A percentile compares a stretch with the other conserved stretches of the same genome.
These are phyloP conservation scores for Pholiota adiposa DNA, from an alignment of 1,284 basidiomycete species.

Conservation along the genomic window DNA sequence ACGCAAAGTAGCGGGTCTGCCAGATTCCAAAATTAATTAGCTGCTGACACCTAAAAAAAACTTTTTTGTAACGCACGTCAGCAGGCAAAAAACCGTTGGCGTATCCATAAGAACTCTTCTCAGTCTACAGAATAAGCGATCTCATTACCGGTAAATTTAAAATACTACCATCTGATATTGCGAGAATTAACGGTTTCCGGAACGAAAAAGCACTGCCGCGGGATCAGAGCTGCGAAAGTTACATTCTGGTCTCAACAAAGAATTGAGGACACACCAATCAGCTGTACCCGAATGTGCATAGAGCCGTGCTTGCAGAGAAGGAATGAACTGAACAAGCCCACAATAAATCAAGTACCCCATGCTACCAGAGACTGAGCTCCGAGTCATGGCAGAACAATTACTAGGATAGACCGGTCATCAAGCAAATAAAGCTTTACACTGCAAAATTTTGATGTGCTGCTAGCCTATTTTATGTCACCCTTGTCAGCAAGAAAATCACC, in stretches of 20 bases:
- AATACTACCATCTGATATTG: neutral
- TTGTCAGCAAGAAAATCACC: neutral
- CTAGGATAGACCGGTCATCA: neutral
- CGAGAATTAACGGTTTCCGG: neutral
- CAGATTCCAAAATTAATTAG: no score
- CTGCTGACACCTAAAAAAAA: no score
- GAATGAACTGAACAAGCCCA: neutral
- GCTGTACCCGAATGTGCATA: neutral
- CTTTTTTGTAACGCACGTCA: no score
- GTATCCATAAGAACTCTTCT: neutral
- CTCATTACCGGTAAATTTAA: neutral
- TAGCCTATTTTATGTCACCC: neutral
- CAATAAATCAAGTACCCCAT: neutral
- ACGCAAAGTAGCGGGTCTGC: neutral
- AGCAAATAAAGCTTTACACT: neutral
- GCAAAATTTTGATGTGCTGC: neutral
- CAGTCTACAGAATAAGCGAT: neutral
- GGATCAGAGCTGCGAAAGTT: neutral
- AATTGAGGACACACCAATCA: neutral
- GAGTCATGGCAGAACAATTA: no score
- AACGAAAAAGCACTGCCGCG: neutral
- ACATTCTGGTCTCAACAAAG: neutral
- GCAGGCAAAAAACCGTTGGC: no score
- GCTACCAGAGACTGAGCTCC: no score
- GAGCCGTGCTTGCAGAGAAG: neutral